Percentiles rank a stretch among this genome's conserved stretches.
Evolutionary conservation across 139 green algal genomes (phyloP).

Genomic region (Edaphochlamys debaryana): DNA sequence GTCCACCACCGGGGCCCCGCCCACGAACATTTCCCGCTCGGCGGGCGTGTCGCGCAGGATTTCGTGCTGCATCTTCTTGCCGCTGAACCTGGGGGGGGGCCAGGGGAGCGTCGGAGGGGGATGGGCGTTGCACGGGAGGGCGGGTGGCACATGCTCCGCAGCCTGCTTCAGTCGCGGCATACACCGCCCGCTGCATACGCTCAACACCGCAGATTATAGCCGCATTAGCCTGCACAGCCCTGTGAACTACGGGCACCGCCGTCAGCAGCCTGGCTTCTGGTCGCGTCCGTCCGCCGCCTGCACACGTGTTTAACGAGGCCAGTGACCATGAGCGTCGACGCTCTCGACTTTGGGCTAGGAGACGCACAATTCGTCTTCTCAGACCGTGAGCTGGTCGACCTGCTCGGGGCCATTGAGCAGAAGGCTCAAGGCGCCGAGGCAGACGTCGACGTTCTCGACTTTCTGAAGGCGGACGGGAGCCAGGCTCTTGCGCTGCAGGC

Average conservation of each 20-base stretch:
- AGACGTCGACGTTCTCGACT: conserved; percentile 16
- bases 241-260: too few relatives aligned
- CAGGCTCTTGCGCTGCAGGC: conserved; percentile 25
- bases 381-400: conserved; percentile 16
- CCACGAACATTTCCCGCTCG: conserved; percentile 34
- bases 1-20: conserved; percentile 5
- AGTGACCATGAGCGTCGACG: background rate
- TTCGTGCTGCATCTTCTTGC: conserved; percentile 35
- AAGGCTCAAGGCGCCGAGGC: conserved; percentile 14
- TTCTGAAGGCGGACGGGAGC: background rate
- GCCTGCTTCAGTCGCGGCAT: too few relatives aligned
- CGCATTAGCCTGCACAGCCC: too few relatives aligned
- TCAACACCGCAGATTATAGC: too few relatives aligned
- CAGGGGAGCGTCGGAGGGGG: too few relatives aligned
- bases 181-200: too few relatives aligned
- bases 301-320: too few relatives aligned
- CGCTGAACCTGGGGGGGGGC: conserved; percentile 41
- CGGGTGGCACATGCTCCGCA: too few relatives aligned
- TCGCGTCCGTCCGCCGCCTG: too few relatives aligned
- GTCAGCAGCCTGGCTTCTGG: too few relatives aligned
- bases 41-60: conserved; percentile 16
- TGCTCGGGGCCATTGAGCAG: conserved; percentile 24
- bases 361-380: conserved; percentile 24
- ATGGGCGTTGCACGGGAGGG: too few relatives aligned
- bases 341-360: background rate